Conservation (phyloP, 352 stramenopile genomes). For the Phytophthora melonis region DNA sequence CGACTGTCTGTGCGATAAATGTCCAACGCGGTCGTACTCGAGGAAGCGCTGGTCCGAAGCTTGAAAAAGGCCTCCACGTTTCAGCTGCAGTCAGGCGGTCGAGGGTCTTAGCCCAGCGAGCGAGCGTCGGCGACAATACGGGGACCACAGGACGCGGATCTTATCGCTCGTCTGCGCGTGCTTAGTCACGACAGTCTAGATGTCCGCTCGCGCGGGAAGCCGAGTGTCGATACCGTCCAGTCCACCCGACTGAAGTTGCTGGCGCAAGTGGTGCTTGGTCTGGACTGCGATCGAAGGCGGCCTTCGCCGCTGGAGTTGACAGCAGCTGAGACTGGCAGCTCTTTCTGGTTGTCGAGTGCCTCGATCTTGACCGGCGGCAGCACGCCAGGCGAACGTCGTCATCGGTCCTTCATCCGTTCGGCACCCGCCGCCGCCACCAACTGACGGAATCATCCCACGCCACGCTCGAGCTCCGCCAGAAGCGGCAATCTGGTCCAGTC, state of each 20-base stretch:
- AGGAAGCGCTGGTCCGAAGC: constrained; percentile 20
- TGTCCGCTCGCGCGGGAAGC: constrained; percentile 14
- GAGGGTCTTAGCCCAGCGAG: background rate
- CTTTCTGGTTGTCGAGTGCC: constrained; percentile 11
- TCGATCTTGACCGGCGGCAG: background rate
- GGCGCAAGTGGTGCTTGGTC: constrained; percentile 16
- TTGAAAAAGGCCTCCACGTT: constrained; percentile 7
- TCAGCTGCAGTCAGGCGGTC: constrained; percentile 7
- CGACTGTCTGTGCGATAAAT: constrained; percentile 8
- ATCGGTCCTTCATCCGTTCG: constrained; percentile 29
- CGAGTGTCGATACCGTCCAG: constrained; percentile 39
- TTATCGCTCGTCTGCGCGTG: background rate
- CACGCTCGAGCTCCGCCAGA: background rate
- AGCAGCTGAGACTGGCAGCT: background rate
- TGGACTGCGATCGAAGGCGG: constrained; percentile 5
- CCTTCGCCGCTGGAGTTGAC: constrained; percentile 10
- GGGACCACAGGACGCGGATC: too few species aligned
- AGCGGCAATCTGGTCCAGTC: background rate
- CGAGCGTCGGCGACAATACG: background rate
- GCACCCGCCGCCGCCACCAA: background rate
- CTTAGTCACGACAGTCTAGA: constrained; percentile 7
- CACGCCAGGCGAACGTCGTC: constrained; percentile 5
- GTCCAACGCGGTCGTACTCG: constrained; percentile 20
- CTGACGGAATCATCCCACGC: constrained; percentile 20
- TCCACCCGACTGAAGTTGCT: constrained; percentile 30